Evolutionary conservation across 768 basidiomycete species (phyloP).

Genomic region (Tephrocybe sp.): DNA sequence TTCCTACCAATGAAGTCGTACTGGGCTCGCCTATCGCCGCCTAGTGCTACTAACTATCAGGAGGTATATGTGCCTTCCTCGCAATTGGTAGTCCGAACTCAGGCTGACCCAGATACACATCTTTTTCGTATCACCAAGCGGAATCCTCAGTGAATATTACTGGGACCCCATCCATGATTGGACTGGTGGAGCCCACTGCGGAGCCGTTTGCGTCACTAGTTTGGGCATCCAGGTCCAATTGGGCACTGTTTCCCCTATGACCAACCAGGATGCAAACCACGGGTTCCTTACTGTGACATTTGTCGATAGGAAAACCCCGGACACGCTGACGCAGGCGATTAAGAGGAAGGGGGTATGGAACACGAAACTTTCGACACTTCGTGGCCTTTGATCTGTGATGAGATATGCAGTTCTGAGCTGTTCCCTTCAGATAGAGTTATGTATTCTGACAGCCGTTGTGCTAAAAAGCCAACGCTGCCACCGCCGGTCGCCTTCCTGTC

Average conservation of each 20-base stretch:
- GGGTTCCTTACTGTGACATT: not conserved
- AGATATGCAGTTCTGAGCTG: no score
- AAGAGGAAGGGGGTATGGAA: not conserved
- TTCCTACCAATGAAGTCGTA: not conserved
- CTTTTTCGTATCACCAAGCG: not conserved
- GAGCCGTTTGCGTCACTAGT: not conserved
- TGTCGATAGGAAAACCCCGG: not conserved
- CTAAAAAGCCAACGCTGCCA: no score
- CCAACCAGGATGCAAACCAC: not conserved
- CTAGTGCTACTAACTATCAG: not conserved
- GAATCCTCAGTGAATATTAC: not conserved
- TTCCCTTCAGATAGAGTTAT: no score
- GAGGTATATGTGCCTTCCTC: not conserved
- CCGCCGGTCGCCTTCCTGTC: no score
- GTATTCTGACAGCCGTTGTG: no score
- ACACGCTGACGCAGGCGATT: not conserved
- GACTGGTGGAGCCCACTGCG: not conserved
- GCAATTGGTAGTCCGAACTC: not conserved
- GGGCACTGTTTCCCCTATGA: not conserved
- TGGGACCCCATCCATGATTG: not conserved
- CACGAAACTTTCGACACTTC: not conserved
- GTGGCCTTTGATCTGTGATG: no score
- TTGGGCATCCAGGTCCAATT: not conserved
- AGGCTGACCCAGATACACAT: not conserved
- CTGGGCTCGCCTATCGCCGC: not conserved